Conservation (phyloP, 495 filamentous ascomycete genomes). For the Penicillium maclennaniae region DNA sequence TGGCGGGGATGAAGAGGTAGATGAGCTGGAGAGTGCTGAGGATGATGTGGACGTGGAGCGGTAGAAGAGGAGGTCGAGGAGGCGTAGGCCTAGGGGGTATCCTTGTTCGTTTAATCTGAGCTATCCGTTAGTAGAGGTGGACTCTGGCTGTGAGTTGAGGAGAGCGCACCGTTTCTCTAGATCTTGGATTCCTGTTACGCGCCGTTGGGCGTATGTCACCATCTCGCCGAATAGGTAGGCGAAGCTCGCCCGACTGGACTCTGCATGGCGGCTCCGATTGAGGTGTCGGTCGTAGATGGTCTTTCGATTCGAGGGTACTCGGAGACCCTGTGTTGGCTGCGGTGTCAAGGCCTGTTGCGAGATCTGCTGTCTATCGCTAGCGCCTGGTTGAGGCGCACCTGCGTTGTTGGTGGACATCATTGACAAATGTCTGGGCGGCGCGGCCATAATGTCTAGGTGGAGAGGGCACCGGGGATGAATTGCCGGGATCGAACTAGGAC, state of each 20-base stretch:
- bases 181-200: conserved; percentile 88
- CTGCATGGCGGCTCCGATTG: conserved; percentile 78
- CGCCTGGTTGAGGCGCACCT: conserved; percentile 17
- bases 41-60: conserved; percentile 54
- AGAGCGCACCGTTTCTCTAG: conserved; percentile 76
- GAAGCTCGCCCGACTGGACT: conserved; percentile 88
- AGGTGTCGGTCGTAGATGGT: conserved; percentile 97
- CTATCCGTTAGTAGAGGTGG: not conserved
- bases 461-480: not conserved
- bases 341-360: conserved; percentile 32
- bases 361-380: conserved; percentile 28
- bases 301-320: conserved; percentile 91
- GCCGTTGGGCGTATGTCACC: conserved; percentile 89
- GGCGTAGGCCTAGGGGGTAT: conserved; percentile 88
- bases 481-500: not conserved
- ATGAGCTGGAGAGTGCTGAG: conserved; percentile 81
- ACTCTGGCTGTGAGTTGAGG: not conserved
- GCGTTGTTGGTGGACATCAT: conserved; percentile 40
- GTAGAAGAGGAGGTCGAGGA: conserved; percentile 92
- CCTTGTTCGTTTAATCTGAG: conserved; percentile 86
- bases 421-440: conserved; percentile 32
- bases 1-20: conserved; percentile 58
- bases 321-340: conserved; percentile 60
- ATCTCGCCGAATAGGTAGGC: conserved; percentile 96
- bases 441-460: conserved; percentile 27